These are phyloP conservation scores for Aspergillus ruber DNA, from an alignment of 2,329 filamentous ascomycete species.

Conservation along the genomic window DNA sequence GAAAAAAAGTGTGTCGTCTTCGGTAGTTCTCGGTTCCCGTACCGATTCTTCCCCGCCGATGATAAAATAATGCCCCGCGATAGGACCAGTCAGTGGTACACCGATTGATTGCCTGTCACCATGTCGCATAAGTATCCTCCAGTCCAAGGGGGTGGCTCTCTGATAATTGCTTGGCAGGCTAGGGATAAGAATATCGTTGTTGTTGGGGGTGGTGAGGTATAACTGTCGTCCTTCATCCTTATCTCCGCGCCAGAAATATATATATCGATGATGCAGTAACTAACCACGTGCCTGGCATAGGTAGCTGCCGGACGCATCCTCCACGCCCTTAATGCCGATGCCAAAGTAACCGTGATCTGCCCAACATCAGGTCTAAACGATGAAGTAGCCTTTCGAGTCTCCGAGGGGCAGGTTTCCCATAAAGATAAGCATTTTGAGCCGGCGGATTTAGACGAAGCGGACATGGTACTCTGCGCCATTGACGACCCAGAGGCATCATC, in stretches of 20 bases:
- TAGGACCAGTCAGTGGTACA: neutral
- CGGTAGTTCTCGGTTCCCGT: slow-evolving; percentile 11
- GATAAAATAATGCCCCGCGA: slow-evolving; percentile 9
- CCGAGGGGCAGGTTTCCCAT: slow-evolving; percentile 68
- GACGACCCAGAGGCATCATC: slow-evolving; percentile 91
- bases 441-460: slow-evolving; percentile 70
- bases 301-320: slow-evolving; percentile 92
- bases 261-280: slow-evolving; percentile 9
- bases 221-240: slow-evolving; percentile 18
- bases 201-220: slow-evolving; percentile 87
- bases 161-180: slow-evolving; percentile 95
- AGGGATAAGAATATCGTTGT: slow-evolving; percentile 84
- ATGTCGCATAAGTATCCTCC: slow-evolving; percentile 61
- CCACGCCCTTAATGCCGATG: slow-evolving; percentile 91
- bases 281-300: slow-evolving; percentile 43
- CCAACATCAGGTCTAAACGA: slow-evolving; percentile 74
- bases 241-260: slow-evolving; percentile 5
- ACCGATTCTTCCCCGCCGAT: slow-evolving; percentile 1
- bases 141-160: slow-evolving; percentile 81
- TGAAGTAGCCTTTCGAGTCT: slow-evolving; percentile 78
- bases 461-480: slow-evolving; percentile 89
- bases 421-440: slow-evolving; percentile 79
- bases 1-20: slow-evolving; percentile 5
- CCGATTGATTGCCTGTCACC: slow-evolving; percentile 10
- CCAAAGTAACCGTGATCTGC: slow-evolving; percentile 77